Evolutionary conservation across 768 basidiomycete genomes (phyloP), one percentile per base, ranked within the genome.

Genomic region (Amanita subjunquillea): DNA sequence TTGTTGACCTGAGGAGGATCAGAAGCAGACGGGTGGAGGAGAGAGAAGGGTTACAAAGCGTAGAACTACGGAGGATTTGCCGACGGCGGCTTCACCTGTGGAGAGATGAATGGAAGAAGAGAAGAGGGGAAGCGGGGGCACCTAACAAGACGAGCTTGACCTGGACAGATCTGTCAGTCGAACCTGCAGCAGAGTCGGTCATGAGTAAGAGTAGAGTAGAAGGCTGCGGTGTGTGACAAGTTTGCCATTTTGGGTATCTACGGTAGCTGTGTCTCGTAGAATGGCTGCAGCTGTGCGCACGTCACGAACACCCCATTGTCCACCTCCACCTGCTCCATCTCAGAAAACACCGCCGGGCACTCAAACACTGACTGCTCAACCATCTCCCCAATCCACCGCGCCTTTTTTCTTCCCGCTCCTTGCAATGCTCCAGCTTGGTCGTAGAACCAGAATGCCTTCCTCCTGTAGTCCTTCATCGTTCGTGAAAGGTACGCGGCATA

Each of bases 1-100:
- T 98, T 92, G 65, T 87, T 87, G 50, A 92, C 90, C 90, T 92
- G 53, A 48, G 38, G 32, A 52, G 25, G 42, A 58, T 51, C 42
- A 46, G 57, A 60, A 54, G 48, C 43, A 49, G 38, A 27, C 32
- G 38, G 32, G 27, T 34, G 42, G 37, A 10, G 23, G 47, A 6
- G 17, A 25, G 20, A 48, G n/a, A 39, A 73, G 44, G 49, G 42
- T 34, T 67, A 96, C 93, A 68, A 99, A 99, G 67, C 95, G 85
- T 55, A 97, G 79, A 43, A 98, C 95, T 50, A 99, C 84, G n/a
- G 92, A 96, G 8, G 94, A 96, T 77, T 99, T 99, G 56, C 95
- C 95, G 42, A 99, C 95, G 50, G 95, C 95, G 55, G 95, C 94
- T 75, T 99, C 95, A 60, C 95, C 94, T 97, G 60, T 41, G 50